Evolutionary conservation across 257 asterid species (phyloP).

Genomic region (Voacanga thouarsii): DNA sequence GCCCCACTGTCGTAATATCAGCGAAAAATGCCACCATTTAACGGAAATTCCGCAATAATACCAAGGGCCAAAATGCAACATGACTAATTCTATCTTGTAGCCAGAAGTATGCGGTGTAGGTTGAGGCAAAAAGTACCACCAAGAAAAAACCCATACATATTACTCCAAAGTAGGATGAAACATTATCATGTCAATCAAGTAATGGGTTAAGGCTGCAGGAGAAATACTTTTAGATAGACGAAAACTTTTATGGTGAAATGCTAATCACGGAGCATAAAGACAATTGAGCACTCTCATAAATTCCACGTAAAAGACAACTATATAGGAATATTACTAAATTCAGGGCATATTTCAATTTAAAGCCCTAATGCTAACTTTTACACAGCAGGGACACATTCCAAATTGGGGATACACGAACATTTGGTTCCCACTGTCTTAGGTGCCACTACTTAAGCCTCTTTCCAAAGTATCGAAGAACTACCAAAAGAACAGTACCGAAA

Average conservation of each 20-base stretch:
- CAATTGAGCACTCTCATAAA: background rate
- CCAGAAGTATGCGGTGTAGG: background rate
- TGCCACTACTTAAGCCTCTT: background rate
- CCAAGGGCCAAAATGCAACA: background rate
- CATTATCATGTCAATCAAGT: background rate
- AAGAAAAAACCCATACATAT: too few relatives aligned
- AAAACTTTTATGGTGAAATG: background rate
- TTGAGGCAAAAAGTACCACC: background rate
- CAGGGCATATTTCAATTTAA: background rate
- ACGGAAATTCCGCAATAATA: too few relatives aligned
- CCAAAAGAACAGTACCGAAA: background rate
- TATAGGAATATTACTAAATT: background rate
- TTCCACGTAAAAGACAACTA: background rate
- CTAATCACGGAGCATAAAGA: background rate
- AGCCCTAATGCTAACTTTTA: background rate
- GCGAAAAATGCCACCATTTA: too few relatives aligned
- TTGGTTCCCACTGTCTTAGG: too few relatives aligned
- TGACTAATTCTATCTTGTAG: background rate
- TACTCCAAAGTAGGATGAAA: background rate
- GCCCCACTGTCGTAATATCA: too few relatives aligned
- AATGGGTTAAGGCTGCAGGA: background rate
- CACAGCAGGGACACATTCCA: too few relatives aligned
- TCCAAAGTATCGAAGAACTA: background rate
- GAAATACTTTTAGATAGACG: background rate
- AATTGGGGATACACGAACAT: background rate